Conservation (phyloP, 108 stramenopile genomes). For the Pseudonitzschia multiseries region DNA sequence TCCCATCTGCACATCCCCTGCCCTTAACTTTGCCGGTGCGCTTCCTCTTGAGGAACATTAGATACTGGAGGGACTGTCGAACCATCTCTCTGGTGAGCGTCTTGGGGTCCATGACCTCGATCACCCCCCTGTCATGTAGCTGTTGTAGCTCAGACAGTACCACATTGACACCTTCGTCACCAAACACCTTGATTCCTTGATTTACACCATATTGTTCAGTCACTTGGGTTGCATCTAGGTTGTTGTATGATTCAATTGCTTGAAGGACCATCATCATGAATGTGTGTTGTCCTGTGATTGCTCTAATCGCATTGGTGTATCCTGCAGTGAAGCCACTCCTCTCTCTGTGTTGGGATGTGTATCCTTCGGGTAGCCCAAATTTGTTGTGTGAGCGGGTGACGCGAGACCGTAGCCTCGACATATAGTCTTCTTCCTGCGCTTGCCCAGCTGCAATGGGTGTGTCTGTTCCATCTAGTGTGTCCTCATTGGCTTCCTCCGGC, state of each 20-base stretch:
- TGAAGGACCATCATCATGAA: background rate
- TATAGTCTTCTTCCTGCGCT: too few species aligned
- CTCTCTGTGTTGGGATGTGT: too few species aligned
- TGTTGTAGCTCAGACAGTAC: background rate
- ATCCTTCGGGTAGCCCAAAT: too few species aligned
- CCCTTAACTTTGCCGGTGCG: background rate
- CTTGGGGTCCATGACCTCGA: background rate
- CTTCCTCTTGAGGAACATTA: background rate
- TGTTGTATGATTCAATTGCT: background rate
- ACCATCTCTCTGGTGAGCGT: background rate
- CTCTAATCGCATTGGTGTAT: background rate
- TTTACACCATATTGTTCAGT: background rate
- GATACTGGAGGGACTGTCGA: background rate
- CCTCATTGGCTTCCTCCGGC: too few species aligned
- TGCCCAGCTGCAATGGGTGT: too few species aligned
- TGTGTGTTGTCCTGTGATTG: background rate
- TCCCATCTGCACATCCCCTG: background rate
- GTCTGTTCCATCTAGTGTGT: too few species aligned
- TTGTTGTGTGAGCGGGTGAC: too few species aligned
- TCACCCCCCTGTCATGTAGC: background rate
- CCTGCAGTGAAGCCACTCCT: too few species aligned
- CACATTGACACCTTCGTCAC: background rate
- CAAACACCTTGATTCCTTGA: background rate
- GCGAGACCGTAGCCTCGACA: too few species aligned
- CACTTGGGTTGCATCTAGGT: background rate